A percentile compares a stretch with the other conserved stretches of the same genome.
Conservation (phyloP, 495 filamentous ascomycete species). For the Mytilinidion resinicola region DNA sequence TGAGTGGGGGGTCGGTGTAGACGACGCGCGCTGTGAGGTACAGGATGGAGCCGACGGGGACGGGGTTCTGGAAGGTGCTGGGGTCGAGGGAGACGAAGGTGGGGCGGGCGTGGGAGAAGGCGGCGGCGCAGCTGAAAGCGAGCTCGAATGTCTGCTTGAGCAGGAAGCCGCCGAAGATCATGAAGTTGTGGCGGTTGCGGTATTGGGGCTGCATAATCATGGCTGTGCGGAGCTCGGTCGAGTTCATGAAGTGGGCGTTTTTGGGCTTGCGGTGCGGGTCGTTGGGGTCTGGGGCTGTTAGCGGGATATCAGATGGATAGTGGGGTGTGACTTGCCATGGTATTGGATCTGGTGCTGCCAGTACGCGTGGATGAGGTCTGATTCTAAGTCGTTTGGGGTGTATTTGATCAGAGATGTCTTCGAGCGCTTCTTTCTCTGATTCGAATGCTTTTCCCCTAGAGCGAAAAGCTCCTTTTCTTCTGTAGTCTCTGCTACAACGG, state of each 20-base stretch:
- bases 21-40: conserved; percentile 73
- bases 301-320: not conserved
- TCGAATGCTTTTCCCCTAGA: conserved; percentile 65
- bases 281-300: conserved; percentile 48
- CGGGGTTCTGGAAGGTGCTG: conserved; percentile 75
- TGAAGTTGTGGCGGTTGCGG: conserved; percentile 79
- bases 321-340: conserved; percentile 39
- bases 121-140: conserved; percentile 81
- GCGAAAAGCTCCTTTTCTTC: conserved; percentile 64
- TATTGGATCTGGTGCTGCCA: conserved; percentile 70
- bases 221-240: conserved; percentile 60
- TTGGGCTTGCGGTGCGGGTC: conserved; percentile 49
- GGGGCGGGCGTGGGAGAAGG: conserved; percentile 66
- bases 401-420: conserved; percentile 61
- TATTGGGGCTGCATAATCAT: conserved; percentile 86
- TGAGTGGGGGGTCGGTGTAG: conserved; percentile 63
- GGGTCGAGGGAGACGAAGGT: conserved; percentile 75
- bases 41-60: conserved; percentile 75
- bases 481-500: conserved; percentile 58
- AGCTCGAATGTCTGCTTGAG: conserved; percentile 79
- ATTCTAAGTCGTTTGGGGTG: conserved; percentile 70
- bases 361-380: conserved; percentile 70
- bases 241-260: conserved; percentile 61
- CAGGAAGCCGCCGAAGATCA: conserved; percentile 85
- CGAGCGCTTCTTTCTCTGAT: conserved; percentile 61